phyloP scores from a whole-genome alignment of 768 basidiomycete species.

The Baorangia bicolor region DNA sequence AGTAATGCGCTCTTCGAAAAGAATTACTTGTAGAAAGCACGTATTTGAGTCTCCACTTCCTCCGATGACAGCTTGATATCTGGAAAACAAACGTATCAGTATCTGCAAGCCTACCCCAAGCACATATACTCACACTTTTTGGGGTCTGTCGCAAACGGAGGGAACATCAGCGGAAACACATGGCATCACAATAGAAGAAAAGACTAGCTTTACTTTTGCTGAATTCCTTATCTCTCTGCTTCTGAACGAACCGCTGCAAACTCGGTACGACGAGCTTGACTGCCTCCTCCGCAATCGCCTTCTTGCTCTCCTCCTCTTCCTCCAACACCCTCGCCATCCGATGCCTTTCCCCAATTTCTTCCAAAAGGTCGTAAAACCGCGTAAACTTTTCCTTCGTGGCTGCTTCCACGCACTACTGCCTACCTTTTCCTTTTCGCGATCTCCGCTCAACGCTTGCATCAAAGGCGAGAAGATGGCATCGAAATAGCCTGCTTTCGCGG shows the following conservation, averaged over 20 bases:
- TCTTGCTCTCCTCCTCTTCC: slow-evolving; percentile 62
- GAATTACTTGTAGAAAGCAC: slow-evolving; percentile 52
- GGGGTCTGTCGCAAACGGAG: slow-evolving; percentile 38
- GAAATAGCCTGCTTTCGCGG: slow-evolving; percentile 81
- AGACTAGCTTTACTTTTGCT: slow-evolving; percentile 64
- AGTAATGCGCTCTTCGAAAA: neutral
- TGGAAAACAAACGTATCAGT: slow-evolving; percentile 32
- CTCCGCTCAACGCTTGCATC: slow-evolving; percentile 58
- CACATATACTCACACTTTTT: slow-evolving; percentile 45
- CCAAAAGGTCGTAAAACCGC: slow-evolving; percentile 76
- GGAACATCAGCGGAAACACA: neutral
- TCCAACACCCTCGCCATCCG: slow-evolving; percentile 64
- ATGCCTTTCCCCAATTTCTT: slow-evolving; percentile 79
- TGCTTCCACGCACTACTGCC: slow-evolving; percentile 44
- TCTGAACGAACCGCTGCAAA: slow-evolving; percentile 71
- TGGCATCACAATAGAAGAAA: neutral
- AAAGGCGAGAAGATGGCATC: slow-evolving; percentile 80
- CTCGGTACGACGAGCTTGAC: slow-evolving; percentile 75
- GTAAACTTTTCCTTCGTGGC: slow-evolving; percentile 82
- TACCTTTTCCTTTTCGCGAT: slow-evolving; percentile 45
- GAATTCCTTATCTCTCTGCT: slow-evolving; percentile 77
- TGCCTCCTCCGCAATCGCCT: slow-evolving; percentile 66
- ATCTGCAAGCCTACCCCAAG: neutral
- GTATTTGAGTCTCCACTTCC: slow-evolving; percentile 69
- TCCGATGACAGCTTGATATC: slow-evolving; percentile 80